phyloP scores from a whole-genome alignment of 805 yeast species.

The Nakazawaea siamensis region DNA sequence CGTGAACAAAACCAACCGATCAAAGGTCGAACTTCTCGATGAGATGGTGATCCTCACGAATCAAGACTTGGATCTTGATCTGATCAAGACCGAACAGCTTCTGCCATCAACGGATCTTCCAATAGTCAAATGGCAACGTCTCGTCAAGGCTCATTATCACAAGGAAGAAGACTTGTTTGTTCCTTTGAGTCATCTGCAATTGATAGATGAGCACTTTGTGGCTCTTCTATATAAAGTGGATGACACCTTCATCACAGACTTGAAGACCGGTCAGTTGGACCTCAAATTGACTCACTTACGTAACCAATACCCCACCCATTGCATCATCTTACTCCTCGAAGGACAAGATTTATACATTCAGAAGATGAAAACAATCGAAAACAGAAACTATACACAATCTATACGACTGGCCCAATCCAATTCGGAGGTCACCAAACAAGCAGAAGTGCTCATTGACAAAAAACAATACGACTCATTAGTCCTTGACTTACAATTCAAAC shows the following conservation, averaged over 20 bases:
- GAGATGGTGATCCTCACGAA: slow-evolving; percentile 44
- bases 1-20: slow-evolving; percentile 29
- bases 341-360: slow-evolving; percentile 39
- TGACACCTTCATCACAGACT: slow-evolving; percentile 27
- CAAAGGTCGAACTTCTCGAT: slow-evolving; percentile 40
- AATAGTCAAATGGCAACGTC: slow-evolving; percentile 36
- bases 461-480: slow-evolving; percentile 32
- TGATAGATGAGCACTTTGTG: slow-evolving; percentile 33
- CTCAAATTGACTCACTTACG: slow-evolving; percentile 16
- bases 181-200: slow-evolving; percentile 14
- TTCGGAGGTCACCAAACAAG: background rate
- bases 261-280: slow-evolving; percentile 20
- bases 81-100: slow-evolving; percentile 18
- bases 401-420: slow-evolving; percentile 19
- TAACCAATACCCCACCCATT: slow-evolving; percentile 17
- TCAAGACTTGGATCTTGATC: slow-evolving; percentile 14
- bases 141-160: slow-evolving; percentile 40
- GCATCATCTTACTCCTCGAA: slow-evolving; percentile 36
- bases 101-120: slow-evolving; percentile 13
- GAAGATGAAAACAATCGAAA: slow-evolving; percentile 34
- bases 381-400: slow-evolving; percentile 32
- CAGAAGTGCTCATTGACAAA: slow-evolving; percentile 7
- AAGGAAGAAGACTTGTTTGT: slow-evolving; percentile 35
- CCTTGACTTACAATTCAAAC: slow-evolving; percentile 35
- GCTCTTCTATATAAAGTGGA: slow-evolving; percentile 39